phyloP scores from a whole-genome alignment of 345 rosid genomes.

The Trapa bicornis region DNA sequence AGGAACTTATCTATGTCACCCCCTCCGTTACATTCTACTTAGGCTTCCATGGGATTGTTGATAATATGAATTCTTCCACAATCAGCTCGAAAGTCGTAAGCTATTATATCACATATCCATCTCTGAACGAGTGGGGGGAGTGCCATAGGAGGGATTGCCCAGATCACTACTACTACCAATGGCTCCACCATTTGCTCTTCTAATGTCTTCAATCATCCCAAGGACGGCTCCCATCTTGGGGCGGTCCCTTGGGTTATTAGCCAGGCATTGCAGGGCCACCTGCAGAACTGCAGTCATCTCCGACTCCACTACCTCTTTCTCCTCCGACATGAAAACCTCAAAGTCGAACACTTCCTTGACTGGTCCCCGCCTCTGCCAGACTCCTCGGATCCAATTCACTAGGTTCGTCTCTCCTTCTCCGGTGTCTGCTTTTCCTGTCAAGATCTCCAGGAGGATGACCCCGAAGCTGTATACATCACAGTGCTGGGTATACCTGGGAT shows the following conservation, averaged over 20 bases:
- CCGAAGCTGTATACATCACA: slow-evolving; percentile 35
- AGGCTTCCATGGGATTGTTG: neutral
- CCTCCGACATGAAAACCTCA: slow-evolving; percentile 12
- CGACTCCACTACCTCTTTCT: slow-evolving; percentile 22
- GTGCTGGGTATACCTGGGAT: slow-evolving; percentile 16
- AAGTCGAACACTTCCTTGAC: slow-evolving; percentile 32
- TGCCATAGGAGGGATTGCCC: slow-evolving; percentile 22
- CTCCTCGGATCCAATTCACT: slow-evolving; percentile 27
- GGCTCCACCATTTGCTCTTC: slow-evolving; percentile 14
- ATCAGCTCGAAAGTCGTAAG: neutral
- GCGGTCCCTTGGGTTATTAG: slow-evolving; percentile 25
- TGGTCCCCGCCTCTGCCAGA: slow-evolving; percentile 15
- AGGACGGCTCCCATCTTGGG: slow-evolving; percentile 31
- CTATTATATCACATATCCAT: neutral
- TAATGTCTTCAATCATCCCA: slow-evolving; percentile 27
- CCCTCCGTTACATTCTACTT: too few species aligned
- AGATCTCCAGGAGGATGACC: slow-evolving; percentile 26
- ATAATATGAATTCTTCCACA: neutral
- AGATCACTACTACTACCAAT: slow-evolving; percentile 9
- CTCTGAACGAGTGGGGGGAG: slow-evolving; percentile 27
- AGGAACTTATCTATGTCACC: neutral
- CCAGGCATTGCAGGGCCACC: slow-evolving; percentile 30
- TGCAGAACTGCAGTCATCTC: slow-evolving; percentile 30
- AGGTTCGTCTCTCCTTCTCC: slow-evolving; percentile 27
- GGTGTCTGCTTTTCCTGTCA: slow-evolving; percentile 24